phyloP scores from a whole-genome alignment of 768 basidiomycete genomes.

The Trametes villosa region DNA sequence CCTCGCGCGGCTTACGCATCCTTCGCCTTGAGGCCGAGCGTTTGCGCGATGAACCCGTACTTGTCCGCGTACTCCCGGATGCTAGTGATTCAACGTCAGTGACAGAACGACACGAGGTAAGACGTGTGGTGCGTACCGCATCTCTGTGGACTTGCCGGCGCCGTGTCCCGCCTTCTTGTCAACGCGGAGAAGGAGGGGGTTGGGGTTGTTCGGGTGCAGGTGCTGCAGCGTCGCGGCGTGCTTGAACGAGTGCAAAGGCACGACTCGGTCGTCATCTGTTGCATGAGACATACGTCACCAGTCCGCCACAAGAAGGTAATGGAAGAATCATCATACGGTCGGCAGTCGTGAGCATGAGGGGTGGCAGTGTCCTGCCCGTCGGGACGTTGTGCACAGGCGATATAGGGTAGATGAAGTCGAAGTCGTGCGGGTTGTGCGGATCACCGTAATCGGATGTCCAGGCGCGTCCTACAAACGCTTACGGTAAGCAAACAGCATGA shows the following conservation, averaged over 20 bases:
- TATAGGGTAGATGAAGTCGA: conserved; percentile 82
- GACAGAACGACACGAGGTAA: background rate
- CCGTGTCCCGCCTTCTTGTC: conserved; percentile 85
- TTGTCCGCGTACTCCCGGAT: conserved; percentile 79
- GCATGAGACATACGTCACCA: background rate
- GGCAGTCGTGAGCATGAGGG: conserved; percentile 78
- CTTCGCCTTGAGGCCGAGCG: background rate
- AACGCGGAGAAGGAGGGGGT: conserved; percentile 76
- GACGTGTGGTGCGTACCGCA: conserved; percentile 46
- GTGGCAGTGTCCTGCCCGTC: conserved; percentile 60
- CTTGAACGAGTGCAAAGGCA: conserved; percentile 86
- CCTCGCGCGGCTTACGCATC: too few relatives aligned
- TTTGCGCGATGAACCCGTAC: conserved; percentile 60
- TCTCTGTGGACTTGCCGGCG: conserved; percentile 75
- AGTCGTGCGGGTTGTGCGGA: conserved; percentile 74
- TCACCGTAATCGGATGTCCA: conserved; percentile 85
- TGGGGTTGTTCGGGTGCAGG: conserved; percentile 60
- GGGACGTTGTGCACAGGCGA: conserved; percentile 85
- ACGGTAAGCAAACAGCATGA: conserved; percentile 11
- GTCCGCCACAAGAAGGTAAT: background rate
- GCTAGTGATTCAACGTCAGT: conserved; percentile 41
- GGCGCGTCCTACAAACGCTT: conserved; percentile 53
- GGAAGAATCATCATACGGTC: conserved; percentile 53
- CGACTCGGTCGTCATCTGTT: conserved; percentile 84
- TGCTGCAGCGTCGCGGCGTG: conserved; percentile 79